Percentiles rank a stretch among this genome's conserved stretches.
phyloP scores from a whole-genome alignment of 2,329 filamentous ascomycete genomes.

The Rosellinia necatrix region DNA sequence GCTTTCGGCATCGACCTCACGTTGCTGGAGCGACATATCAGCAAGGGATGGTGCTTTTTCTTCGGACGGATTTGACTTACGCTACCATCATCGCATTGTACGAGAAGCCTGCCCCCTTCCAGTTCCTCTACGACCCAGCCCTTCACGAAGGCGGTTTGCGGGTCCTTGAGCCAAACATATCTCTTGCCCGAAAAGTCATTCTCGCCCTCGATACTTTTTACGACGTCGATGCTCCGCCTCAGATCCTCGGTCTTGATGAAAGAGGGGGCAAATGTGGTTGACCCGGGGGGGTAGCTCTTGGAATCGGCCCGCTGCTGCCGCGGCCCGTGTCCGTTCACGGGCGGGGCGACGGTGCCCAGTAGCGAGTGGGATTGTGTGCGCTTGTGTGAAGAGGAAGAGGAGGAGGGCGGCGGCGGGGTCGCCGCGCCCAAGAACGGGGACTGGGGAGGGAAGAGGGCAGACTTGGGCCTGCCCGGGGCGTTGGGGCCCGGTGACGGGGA shows the following conservation, averaged over 20 bases:
- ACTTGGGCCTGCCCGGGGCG: conserved; percentile 62
- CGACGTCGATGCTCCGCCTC: conserved; percentile 58
- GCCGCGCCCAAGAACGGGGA: conserved; percentile 47
- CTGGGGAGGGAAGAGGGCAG: conserved; percentile 71
- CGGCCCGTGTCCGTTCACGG: conserved; percentile 42
- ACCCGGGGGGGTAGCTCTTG: conserved; percentile 64
- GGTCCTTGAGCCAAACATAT: conserved; percentile 96
- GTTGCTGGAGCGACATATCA: conserved; percentile 62
- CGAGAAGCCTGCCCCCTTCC: conserved; percentile 69
- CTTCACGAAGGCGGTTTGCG: conserved; percentile 84
- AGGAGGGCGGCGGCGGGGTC: conserved; percentile 31
- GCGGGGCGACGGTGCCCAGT: conserved; percentile 46
- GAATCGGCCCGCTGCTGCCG: conserved; percentile 63
- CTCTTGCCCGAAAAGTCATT: conserved; percentile 98
- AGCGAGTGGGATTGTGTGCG: conserved; percentile 72
- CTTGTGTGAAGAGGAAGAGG: conserved; percentile 50
- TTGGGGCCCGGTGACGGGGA: conserved; percentile 65
- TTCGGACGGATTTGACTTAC: conserved; percentile 54
- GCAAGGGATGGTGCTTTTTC: conserved; percentile 25
- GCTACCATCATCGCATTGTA: conserved; percentile 92
- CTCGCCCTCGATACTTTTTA: conserved; percentile 86
- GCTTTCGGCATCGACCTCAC: conserved; percentile 81
- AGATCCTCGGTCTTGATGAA: conserved; percentile 92
- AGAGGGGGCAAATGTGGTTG: conserved; percentile 89
- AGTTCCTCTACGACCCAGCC: conserved; percentile 90